Evolutionary conservation across 805 yeast genomes (phyloP), one percentile per base, ranked within the genome.

Genomic region (Aciculoconidium aculeatum): DNA sequence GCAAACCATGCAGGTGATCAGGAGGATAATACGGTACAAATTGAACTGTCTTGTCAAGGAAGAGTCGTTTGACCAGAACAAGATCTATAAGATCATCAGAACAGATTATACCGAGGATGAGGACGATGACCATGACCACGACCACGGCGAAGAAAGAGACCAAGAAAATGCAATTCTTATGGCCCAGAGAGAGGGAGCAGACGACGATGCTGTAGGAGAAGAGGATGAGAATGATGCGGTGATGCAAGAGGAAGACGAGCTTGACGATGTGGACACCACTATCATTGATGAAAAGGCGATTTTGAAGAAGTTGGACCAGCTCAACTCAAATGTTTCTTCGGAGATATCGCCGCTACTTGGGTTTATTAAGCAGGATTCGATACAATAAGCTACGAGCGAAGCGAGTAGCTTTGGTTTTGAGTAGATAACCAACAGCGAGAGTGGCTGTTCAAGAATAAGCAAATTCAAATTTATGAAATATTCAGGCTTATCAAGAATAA

Each of bases 11-110:
- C 68, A 71, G 15, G 75, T 77, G 16, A 58, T 86, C 3, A 67
- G 96, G 42, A 64, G 77, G 28, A 68, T 88, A 11, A 68, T 86
- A 35, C 68, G 85, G 42, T 80, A 81, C 44, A 87, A 86, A 49
- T 56, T 87, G 32, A 71, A 72, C 12, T 71, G 77, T 36, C 53
- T 82, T 26, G 73, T 71, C 54, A 70, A 54, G 55, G 68, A 74
- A 40, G 61, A 63, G 46, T 50, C 65, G 19, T 41, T 77, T 36
- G 68, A 70, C 40, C 45, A 49, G 27, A 53, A 41, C 25, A 63
- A 60, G 45, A 54, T 65, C 33, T 55, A 59, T 8, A 67, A 67
- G 32, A 65, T 80, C 36, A 45, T 61, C 17, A 52, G 42, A n/a
- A 51, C 62, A 6, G 61, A 62, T 29, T 58, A 51, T 41, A 49